Base-by-base conservation (phyloP, 345 rosid species). In the Aquilaria sinensis region DNA sequence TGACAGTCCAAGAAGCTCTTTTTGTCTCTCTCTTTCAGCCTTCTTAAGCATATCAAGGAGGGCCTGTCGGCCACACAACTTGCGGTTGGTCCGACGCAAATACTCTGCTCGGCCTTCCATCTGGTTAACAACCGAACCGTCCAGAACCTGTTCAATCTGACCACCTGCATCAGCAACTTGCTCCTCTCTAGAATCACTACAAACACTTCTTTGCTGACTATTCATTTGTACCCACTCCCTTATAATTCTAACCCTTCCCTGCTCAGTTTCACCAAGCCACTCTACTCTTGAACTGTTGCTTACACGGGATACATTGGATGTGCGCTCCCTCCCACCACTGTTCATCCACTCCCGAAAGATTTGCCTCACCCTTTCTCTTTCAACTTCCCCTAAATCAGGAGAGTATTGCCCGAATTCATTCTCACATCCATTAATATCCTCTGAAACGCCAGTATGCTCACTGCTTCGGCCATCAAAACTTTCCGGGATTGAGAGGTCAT, bases 231-330 rank as follows among this genome's bases (percentile, higher is more conserved):
- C 94, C 87, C 83, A 80, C 78, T 88, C 94, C 78, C 98, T 86
- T 75, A 86, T 81, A 53, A 79, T 69, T 75, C 98, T 84, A 60
- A 90, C 97, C 67, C 98, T 87, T 80, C 81, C 96, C 78, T 90
- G 98, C 70, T 93, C 98, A 15, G 78, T 84, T 77, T 93, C 96
- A 46, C 94, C 97, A 52, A 90, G 88, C 92, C 93, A 84, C 53
- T 84, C 92, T 9, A 78, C 80, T 65, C 86, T 81, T 48, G 94
- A 57, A 66, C 74, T 64, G 65, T 77, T 78, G 51, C 62, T 78
- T 69, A 77, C 56, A 43, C 46, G 74, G 15, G 87, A 79, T 65
- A 74, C 73, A 67, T 71, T 70, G 16, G 96, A 66, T 33, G 74
- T 34, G 9, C 72, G 64, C 48, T 85, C 96, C 67, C 83, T 82